A percentile compares a stretch with the other conserved stretches of the same genome.
Evolutionary conservation across 2,329 filamentous ascomycete genomes (phyloP).

Genomic region (Talaromyces sp.): DNA sequence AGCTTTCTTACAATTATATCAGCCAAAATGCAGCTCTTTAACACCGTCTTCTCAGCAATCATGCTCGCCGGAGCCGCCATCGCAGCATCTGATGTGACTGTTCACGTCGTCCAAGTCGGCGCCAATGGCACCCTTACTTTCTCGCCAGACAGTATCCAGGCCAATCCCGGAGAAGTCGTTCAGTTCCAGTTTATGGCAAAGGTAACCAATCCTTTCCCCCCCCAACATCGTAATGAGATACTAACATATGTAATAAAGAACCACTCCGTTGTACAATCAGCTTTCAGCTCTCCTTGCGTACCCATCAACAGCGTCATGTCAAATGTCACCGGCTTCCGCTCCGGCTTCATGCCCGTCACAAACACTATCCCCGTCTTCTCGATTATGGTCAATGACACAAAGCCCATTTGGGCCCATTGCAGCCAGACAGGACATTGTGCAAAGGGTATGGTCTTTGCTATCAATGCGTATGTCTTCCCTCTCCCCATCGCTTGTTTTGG

Average conservation of each 20-base stretch:
- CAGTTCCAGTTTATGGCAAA: constrained; percentile 50
- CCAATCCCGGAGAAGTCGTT: constrained; percentile 54
- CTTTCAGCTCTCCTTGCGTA: constrained; percentile 66
- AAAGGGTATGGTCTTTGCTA: constrained; percentile 68
- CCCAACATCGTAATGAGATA: background rate
- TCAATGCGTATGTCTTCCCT: constrained; percentile 61
- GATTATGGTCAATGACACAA: constrained; percentile 63
- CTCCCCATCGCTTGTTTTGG: background rate
- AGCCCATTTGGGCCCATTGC: constrained; percentile 75
- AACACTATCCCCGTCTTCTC: constrained; percentile 61
- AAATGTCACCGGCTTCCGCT: constrained; percentile 58
- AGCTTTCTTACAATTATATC: background rate
- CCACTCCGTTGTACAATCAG: constrained; percentile 76
- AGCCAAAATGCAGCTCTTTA: constrained; percentile 3
- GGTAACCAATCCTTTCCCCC: constrained; percentile 31
- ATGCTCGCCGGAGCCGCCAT: constrained; percentile 18
- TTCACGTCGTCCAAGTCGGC: constrained; percentile 64
- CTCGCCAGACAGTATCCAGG: constrained; percentile 63
- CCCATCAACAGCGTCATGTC: constrained; percentile 55
- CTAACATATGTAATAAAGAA: constrained; percentile 46
- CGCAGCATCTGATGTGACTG: constrained; percentile 27
- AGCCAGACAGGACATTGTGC: constrained; percentile 71
- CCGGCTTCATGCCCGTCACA: constrained; percentile 51
- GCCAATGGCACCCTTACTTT: constrained; percentile 57
- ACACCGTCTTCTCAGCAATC: background rate